A percentile compares a stretch with the other conserved stretches of the same genome.
Conservation (phyloP, 805 yeast genomes). For the Citeromyces matritensis region DNA sequence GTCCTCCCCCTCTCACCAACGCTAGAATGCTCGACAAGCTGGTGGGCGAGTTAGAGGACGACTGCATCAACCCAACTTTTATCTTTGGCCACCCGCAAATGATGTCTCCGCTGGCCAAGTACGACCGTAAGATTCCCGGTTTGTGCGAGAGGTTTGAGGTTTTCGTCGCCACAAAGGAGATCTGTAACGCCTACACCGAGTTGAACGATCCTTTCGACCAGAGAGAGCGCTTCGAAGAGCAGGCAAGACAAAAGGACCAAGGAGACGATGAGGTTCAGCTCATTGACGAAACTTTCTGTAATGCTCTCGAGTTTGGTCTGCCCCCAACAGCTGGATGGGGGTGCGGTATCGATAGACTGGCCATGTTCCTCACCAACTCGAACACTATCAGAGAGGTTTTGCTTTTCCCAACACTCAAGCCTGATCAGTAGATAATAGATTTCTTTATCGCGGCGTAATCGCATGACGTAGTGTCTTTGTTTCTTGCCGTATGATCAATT, state of each 20-base stretch:
- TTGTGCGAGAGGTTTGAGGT: constrained; percentile 97
- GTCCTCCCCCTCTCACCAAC: constrained; percentile 83
- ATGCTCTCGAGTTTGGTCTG: constrained; percentile 94
- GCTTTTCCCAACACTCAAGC: constrained; percentile 97
- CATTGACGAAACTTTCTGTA: constrained; percentile 93
- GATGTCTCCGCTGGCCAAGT: constrained; percentile 99
- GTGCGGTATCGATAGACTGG: constrained; percentile 94
- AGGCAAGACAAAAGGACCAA: constrained; percentile 95
- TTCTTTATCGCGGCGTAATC: not conserved
- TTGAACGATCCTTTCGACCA: constrained; percentile 98
- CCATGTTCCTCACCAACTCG: constrained; percentile 95
- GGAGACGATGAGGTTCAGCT: constrained; percentile 99
- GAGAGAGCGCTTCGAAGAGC: constrained; percentile 95
- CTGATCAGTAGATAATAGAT: constrained; percentile 32
- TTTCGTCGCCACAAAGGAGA: constrained; percentile 96
- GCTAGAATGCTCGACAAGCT: constrained; percentile 98
- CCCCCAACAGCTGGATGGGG: constrained; percentile 99
- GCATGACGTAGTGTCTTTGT: too few species aligned
- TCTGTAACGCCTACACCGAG: constrained; percentile 96
- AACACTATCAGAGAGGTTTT: constrained; percentile 95
- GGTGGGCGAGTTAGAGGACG: constrained; percentile 93
- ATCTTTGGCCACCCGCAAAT: constrained; percentile 98
- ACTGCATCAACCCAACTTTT: constrained; percentile 92
- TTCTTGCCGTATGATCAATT: too few species aligned
- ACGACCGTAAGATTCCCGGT: constrained; percentile 84